Percentiles rank a stretch among this genome's conserved stretches.
phyloP scores from a whole-genome alignment of 1,284 basidiomycete genomes.

The Megacollybia platyphylla region DNA sequence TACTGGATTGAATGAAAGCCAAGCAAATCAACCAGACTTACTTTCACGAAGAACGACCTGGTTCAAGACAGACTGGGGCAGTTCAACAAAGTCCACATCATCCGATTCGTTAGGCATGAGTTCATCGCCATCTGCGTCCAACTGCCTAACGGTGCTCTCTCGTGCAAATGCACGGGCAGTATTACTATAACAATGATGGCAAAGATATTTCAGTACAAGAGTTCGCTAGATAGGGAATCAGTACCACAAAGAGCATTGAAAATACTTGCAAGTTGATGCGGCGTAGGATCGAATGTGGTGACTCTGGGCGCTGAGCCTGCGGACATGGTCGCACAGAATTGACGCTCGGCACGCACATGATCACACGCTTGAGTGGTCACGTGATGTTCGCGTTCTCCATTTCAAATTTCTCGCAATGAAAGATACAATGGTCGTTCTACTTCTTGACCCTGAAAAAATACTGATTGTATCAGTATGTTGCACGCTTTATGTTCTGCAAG shows the following conservation, averaged over 20 bases:
- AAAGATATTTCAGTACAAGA: conserved; percentile 75
- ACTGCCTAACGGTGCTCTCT: conserved; percentile 46
- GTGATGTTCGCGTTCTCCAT: neutral
- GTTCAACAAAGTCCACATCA: conserved; percentile 14
- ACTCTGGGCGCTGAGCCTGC: neutral
- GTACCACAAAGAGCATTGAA: neutral
- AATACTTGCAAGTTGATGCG: neutral
- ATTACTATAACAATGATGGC: conserved; percentile 58
- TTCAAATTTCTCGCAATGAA: too few species aligned
- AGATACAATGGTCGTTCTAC: too few species aligned
- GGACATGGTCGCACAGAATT: conserved; percentile 1
- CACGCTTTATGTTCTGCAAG: conserved; percentile 17
- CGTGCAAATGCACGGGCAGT: conserved; percentile 61
- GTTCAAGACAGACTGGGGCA: conserved; percentile 29
- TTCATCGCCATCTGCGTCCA: conserved; percentile 62
- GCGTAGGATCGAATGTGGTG: neutral
- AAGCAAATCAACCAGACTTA: conserved; percentile 17
- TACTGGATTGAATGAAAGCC: conserved; percentile 15
- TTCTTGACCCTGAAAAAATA: too few species aligned
- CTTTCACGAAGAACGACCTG: conserved; percentile 45
- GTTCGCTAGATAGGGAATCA: conserved; percentile 30
- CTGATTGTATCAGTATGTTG: neutral
- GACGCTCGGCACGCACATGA: neutral
- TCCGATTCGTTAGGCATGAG: conserved; percentile 20
- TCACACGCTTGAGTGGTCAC: neutral